These are phyloP conservation scores for Phaeosphaeriaceae sp. DNA, from an alignment of 2,329 filamentous ascomycete species.

Conservation along the genomic window DNA sequence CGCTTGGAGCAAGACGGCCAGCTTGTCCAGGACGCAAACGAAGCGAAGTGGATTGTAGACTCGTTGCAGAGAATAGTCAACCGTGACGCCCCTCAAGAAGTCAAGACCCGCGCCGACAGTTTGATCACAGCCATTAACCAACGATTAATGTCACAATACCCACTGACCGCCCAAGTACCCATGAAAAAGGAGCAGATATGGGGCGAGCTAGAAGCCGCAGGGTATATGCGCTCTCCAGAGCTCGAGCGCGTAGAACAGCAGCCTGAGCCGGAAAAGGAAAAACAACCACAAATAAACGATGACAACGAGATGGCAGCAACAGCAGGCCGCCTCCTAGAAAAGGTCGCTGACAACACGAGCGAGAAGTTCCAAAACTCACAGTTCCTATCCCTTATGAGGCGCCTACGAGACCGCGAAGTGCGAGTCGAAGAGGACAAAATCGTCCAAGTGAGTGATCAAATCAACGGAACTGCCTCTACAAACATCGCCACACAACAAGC, in stretches of 20 bases:
- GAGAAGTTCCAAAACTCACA: constrained; percentile 79
- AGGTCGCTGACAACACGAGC: constrained; percentile 70
- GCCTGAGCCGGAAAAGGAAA: constrained; percentile 37
- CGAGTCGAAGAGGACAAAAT: constrained; percentile 74
- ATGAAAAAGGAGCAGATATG: constrained; percentile 34
- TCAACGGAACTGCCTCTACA: not conserved
- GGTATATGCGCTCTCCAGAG: constrained; percentile 32
- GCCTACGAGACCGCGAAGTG: constrained; percentile 74
- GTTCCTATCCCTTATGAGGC: constrained; percentile 78
- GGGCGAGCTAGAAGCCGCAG: constrained; percentile 39
- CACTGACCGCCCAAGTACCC: constrained; percentile 27
- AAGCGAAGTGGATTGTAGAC: constrained; percentile 43
- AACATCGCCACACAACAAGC: not conserved
- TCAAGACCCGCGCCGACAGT: constrained; percentile 30
- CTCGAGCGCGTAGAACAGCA: constrained; percentile 26
- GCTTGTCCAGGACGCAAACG: constrained; percentile 37
- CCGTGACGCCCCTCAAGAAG: constrained; percentile 31
- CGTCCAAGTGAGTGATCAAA: constrained; percentile 56
- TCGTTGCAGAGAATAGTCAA: constrained; percentile 37
- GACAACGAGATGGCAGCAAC: constrained; percentile 74
- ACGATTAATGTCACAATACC: constrained; percentile 46
- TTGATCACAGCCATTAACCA: constrained; percentile 43
- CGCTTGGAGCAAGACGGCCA: constrained; percentile 31
- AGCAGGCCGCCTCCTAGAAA: constrained; percentile 72
- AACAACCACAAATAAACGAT: constrained; percentile 47